These are phyloP conservation scores for Aspergillus latus DNA, from an alignment of 2,329 filamentous ascomycete genomes.

Conservation along the genomic window DNA sequence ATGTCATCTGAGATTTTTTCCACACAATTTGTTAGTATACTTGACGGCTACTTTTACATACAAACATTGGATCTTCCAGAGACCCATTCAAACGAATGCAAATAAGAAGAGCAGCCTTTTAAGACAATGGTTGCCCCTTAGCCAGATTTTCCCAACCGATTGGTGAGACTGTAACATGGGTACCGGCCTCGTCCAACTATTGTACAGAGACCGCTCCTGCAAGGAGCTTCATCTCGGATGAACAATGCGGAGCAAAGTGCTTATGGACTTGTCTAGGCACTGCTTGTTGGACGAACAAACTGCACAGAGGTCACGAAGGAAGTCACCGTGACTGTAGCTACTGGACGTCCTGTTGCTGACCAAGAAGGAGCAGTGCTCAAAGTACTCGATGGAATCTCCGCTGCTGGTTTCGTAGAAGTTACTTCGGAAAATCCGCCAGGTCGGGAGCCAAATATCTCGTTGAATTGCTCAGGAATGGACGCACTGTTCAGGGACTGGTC, in stretches of 20 bases:
- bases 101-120: neutral
- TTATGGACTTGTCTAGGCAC: neutral
- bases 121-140: neutral
- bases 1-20: neutral
- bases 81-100: neutral
- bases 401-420: neutral
- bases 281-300: constrained; percentile 18
- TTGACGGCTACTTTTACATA: neutral
- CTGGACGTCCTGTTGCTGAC: neutral
- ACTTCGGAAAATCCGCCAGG: neutral
- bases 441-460: constrained; percentile 28
- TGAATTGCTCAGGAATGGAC: constrained; percentile 40
- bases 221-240: constrained; percentile 7
- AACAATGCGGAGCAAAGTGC: neutral
- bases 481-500: constrained; percentile 41
- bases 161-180: neutral
- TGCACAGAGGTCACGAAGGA: constrained; percentile 28
- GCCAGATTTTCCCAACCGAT: constrained; percentile 3
- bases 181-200: neutral
- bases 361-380: neutral
- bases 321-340: constrained; percentile 23
- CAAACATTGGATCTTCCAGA: neutral
- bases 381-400: neutral
- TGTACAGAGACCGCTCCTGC: constrained; percentile 10
- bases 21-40: neutral